phyloP scores from a whole-genome alignment of 768 basidiomycete species.

The Tricholoma furcatifolium region DNA sequence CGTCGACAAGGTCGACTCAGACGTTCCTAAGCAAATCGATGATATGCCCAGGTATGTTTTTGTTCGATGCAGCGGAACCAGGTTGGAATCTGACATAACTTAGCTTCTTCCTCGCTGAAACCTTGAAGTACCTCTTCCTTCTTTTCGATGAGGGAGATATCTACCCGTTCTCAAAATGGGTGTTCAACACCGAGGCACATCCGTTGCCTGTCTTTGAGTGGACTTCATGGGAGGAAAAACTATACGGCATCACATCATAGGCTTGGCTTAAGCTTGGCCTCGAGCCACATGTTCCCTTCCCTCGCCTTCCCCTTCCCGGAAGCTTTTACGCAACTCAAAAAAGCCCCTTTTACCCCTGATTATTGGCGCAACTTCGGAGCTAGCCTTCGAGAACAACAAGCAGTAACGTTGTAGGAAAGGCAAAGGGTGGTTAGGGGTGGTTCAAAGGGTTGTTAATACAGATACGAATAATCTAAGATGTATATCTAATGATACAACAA shows the following conservation, averaged over 20 bases:
- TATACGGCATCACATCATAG: constrained; percentile 31
- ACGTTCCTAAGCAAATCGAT: constrained; percentile 37
- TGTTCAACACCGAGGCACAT: constrained; percentile 72
- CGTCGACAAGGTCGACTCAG: constrained; percentile 44
- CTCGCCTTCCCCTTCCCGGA: no score
- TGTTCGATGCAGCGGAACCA: not conserved
- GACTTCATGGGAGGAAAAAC: constrained; percentile 48
- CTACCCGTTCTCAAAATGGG: constrained; percentile 52
- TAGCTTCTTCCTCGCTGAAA: constrained; percentile 46
- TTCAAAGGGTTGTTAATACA: no score
- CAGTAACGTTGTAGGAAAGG: no score
- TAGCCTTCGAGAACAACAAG: no score
- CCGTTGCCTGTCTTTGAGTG: constrained; percentile 68
- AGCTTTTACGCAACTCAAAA: no score
- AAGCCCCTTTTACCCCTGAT: no score
- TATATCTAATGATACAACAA: not conserved
- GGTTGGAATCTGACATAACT: not conserved
- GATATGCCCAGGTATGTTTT: constrained; percentile 68
- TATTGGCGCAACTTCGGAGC: no score
- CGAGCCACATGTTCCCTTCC: not conserved
- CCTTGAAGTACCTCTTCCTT: constrained; percentile 67
- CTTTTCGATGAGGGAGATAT: constrained; percentile 56
- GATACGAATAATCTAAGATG: not conserved
- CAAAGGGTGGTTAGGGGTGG: no score
- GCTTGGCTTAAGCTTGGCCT: not conserved